These are phyloP conservation scores for Penicillium coffeae DNA, from an alignment of 495 filamentous ascomycete genomes.

Conservation along the genomic window DNA sequence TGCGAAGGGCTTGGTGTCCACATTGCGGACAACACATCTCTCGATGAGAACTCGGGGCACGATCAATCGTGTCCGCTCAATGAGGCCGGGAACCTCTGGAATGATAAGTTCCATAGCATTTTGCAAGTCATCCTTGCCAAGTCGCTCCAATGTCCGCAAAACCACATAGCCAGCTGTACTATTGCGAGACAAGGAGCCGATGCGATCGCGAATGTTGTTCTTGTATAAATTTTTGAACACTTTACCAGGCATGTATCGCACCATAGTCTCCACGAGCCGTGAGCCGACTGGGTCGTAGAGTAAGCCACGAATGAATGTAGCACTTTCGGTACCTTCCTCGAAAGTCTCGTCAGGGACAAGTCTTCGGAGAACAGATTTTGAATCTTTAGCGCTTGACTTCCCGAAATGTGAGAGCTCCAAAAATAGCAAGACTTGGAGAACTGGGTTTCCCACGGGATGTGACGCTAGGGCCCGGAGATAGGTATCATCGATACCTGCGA, in stretches of 20 bases:
- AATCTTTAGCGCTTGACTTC: conserved; percentile 58
- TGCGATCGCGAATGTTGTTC: conserved; percentile 68
- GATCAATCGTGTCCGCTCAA: conserved; percentile 69
- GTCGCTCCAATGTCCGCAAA: conserved; percentile 70
- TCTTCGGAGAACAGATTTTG: conserved; percentile 54
- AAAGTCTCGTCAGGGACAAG: conserved; percentile 63
- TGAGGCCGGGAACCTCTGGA: conserved; percentile 63
- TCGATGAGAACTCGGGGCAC: conserved; percentile 80
- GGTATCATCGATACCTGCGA: conserved; percentile 64
- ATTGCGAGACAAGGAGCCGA: conserved; percentile 76
- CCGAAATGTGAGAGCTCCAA: conserved; percentile 71
- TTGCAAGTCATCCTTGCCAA: conserved; percentile 77
- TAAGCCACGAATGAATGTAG: conserved; percentile 74
- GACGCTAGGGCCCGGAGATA: conserved; percentile 75
- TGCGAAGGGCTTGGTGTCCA: conserved; percentile 59
- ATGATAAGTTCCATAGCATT: conserved; percentile 62
- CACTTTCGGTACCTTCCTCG: conserved; percentile 53
- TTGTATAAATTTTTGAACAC: conserved; percentile 81
- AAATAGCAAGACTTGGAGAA: conserved; percentile 80
- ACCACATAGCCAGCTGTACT: conserved; percentile 85
- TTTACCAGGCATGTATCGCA: conserved; percentile 75
- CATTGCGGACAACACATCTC: conserved; percentile 64
- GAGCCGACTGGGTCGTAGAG: conserved; percentile 88
- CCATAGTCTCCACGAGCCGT: conserved; percentile 79
- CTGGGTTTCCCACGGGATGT: conserved; percentile 85